Evolutionary conservation across 441 rosid species (phyloP).

Genomic region (Syzygium malaccense): DNA sequence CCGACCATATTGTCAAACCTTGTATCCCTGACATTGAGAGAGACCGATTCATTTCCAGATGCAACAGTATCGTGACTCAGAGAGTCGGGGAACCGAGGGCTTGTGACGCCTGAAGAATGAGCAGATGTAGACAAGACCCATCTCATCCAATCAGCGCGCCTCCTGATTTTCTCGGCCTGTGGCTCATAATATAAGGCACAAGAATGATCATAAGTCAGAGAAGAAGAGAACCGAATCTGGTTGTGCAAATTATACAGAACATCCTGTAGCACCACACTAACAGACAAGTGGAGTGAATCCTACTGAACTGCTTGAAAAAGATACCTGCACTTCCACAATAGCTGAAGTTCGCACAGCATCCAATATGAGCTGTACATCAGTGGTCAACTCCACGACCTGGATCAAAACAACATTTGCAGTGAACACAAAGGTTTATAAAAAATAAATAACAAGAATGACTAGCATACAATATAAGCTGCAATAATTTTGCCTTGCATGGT

Average conservation of each 20-base stretch:
- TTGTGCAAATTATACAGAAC: not conserved
- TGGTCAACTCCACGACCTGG: slow-evolving; percentile 2
- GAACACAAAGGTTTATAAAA: not conserved
- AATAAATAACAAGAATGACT: not conserved
- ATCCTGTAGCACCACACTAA: not conserved
- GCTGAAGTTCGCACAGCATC: slow-evolving; percentile 4
- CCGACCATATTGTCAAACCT: not conserved
- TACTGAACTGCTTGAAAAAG: not conserved
- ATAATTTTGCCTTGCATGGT: not conserved
- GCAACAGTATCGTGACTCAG: not conserved
- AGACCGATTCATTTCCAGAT: not conserved
- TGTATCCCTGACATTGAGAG: not conserved
- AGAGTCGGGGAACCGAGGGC: not conserved
- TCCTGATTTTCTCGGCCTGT: slow-evolving; percentile 20
- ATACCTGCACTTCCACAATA: slow-evolving; percentile 18
- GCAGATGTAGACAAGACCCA: slow-evolving; percentile 8
- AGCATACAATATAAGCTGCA: not conserved
- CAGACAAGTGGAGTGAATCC: not conserved
- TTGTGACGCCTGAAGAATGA: slow-evolving; percentile 1
- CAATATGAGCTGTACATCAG: not conserved
- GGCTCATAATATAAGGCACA: not conserved
- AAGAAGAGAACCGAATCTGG: not conserved
- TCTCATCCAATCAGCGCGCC: slow-evolving; percentile 4
- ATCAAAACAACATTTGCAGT: not conserved
- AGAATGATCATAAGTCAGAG: not conserved